Evolutionary conservation across 108 stramenopile genomes (phyloP).

Genomic region (Cyclotella kingstonii): DNA sequence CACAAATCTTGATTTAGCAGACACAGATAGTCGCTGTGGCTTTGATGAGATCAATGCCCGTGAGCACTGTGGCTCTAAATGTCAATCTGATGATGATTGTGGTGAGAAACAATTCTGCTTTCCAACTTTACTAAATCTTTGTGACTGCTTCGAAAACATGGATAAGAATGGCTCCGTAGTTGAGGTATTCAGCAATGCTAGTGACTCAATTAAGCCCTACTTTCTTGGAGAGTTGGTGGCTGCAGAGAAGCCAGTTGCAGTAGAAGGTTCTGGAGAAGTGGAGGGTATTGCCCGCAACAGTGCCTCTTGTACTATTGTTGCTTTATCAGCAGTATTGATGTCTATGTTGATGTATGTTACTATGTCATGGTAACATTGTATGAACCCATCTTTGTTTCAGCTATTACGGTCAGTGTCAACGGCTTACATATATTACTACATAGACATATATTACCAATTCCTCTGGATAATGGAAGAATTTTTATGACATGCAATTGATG

Average conservation of each 20-base stretch:
- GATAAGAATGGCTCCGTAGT: slow-evolving; percentile 4
- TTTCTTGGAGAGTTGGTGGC: slow-evolving; percentile 9
- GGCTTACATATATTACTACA: no score
- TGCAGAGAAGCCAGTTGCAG: slow-evolving; percentile 12
- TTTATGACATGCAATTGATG: no score
- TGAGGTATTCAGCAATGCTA: slow-evolving; percentile 1
- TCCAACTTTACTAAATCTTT: slow-evolving; percentile 33
- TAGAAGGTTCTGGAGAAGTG: slow-evolving; percentile 11
- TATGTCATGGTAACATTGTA: background rate
- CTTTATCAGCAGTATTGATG: background rate
- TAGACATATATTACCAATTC: no score
- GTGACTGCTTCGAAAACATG: slow-evolving; percentile 33
- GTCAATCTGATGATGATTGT: slow-evolving; percentile 18
- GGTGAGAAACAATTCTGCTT: slow-evolving; percentile 23
- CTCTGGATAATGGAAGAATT: no score
- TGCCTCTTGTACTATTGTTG: background rate
- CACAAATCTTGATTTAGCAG: slow-evolving; percentile 28
- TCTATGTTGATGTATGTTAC: slow-evolving; percentile 1
- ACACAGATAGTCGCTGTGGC: slow-evolving; percentile 32
- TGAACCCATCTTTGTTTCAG: no score
- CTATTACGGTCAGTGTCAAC: no score
- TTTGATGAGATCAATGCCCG: slow-evolving; percentile 36
- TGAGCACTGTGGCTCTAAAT: slow-evolving; percentile 37
- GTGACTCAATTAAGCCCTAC: slow-evolving; percentile 6
- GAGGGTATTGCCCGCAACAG: slow-evolving; percentile 11